Evolutionary conservation across 768 basidiomycete species (phyloP), one percentile per base, ranked within the genome.

Genomic region (Boletus vinaceobasis): DNA sequence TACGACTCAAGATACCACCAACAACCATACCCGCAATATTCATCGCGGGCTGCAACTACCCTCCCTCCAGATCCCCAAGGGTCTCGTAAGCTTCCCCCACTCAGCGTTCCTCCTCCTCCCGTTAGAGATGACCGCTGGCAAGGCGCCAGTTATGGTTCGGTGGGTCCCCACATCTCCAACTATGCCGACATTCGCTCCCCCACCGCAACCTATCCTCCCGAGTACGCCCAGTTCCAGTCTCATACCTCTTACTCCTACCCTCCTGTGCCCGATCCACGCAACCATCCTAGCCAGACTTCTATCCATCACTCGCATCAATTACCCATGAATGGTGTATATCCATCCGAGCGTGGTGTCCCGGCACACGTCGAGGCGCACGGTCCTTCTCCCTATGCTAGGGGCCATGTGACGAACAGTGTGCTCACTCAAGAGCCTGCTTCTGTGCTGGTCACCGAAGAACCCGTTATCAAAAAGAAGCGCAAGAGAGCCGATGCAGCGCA

Each of bases 381-480:
- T 4, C 70, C 77, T n/a, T 74, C 78, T n/a, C 77, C 79, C 26
- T 86, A 83, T 58, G 74, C 84, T 23, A 82, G 78, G 55, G 69
- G 66, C 23, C 32, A 59, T 3, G 64, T 73, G 33, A 73, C 68
- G 31, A 69, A 67, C 49, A 53, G 60, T 6, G 63, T 58, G 35
- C 61, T 73, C 19, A 72, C 72, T 10, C 65, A 73, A 52, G 71
- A 73, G 21, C 72, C 71, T 43, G 37, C 65, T 58, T 60, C 60
- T 3, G 61, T 72, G 63, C 62, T 72, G 65, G 71, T 77, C 36
- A 67, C 75, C 33, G 82, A 87, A 51, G 85, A 86, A 59, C 81
- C 87, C n/a, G 75, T 80, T 39, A 84, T 90, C 61, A 93, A 92
- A 77, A 91, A 90, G 77, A 92, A 92, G 73, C 82, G 90, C 70